These are phyloP conservation scores for Colletotrichum caudatum DNA, from an alignment of 2,329 filamentous ascomycete genomes.

Conservation along the genomic window DNA sequence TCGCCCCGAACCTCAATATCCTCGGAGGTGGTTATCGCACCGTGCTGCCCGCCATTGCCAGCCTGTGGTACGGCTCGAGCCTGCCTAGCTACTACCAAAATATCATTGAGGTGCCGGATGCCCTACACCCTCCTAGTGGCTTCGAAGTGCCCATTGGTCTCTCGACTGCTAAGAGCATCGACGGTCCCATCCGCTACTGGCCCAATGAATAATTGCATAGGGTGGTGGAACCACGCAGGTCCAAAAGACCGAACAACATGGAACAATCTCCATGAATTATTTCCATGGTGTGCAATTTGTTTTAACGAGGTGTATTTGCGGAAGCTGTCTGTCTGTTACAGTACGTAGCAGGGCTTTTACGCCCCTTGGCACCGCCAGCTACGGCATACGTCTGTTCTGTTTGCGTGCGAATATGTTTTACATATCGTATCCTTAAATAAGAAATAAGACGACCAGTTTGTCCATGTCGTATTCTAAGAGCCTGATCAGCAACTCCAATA, in stretches of 20 bases:
- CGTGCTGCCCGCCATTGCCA: conserved; percentile 37
- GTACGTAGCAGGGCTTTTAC: not conserved
- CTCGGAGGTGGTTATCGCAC: not conserved
- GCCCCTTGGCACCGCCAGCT: not conserved
- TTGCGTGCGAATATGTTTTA: not conserved
- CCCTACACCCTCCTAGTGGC: conserved; percentile 56
- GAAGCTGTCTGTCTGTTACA: not conserved
- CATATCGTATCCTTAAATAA: not conserved
- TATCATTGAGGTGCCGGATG: conserved; percentile 56
- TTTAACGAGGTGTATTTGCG: not conserved
- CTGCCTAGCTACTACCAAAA: conserved; percentile 57
- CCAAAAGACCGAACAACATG: not conserved
- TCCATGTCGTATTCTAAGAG: not conserved
- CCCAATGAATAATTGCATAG: not conserved
- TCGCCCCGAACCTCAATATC: conserved; percentile 47
- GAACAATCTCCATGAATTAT: not conserved
- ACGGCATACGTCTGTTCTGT: not conserved
- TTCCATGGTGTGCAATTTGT: not conserved
- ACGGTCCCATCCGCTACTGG: not conserved
- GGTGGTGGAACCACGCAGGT: not conserved
- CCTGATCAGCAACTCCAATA: too few species aligned
- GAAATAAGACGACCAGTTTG: not conserved
- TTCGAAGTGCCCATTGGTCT: conserved; percentile 45
- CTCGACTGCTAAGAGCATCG: not conserved
- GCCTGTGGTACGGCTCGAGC: conserved; percentile 53